phyloP scores from a whole-genome alignment of 2,329 filamentous ascomycete genomes.

The Trichophyton benhamiae region DNA sequence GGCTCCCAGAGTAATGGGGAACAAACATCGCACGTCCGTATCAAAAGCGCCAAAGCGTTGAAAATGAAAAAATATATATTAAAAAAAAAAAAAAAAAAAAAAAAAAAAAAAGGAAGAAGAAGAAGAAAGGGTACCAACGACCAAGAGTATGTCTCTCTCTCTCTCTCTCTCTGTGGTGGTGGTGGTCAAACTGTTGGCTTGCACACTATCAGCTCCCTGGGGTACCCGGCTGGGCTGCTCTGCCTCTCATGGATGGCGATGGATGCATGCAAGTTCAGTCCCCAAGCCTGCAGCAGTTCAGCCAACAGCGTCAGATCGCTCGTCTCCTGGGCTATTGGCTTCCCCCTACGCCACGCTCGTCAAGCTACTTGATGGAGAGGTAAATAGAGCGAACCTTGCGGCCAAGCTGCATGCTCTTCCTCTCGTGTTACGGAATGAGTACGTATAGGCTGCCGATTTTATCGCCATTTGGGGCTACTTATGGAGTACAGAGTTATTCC shows the following conservation, averaged over 20 bases:
- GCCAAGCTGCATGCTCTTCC: background rate
- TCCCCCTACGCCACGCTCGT: constrained; percentile 2
- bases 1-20: background rate
- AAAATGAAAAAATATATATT: background rate
- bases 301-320: background rate
- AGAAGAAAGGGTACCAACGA: background rate
- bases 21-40: constrained; percentile 1
- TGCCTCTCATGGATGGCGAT: background rate
- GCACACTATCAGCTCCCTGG: background rate
- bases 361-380: background rate
- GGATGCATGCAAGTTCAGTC: background rate
- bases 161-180: too few relatives aligned
- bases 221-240: background rate
- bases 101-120: background rate
- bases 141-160: too few relatives aligned
- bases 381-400: constrained; percentile 1
- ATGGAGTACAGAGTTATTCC: background rate
- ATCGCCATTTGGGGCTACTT: background rate
- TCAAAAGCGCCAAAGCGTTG: background rate
- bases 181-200: background rate
- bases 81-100: background rate
- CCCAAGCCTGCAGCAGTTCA: background rate
- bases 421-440: background rate
- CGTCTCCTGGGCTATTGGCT: background rate
- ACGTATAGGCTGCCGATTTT: background rate